Evolutionary conservation across 306 rosid genomes (phyloP), one percentile per base, ranked within the genome.

Genomic region (Cicer chorassanicum): DNA sequence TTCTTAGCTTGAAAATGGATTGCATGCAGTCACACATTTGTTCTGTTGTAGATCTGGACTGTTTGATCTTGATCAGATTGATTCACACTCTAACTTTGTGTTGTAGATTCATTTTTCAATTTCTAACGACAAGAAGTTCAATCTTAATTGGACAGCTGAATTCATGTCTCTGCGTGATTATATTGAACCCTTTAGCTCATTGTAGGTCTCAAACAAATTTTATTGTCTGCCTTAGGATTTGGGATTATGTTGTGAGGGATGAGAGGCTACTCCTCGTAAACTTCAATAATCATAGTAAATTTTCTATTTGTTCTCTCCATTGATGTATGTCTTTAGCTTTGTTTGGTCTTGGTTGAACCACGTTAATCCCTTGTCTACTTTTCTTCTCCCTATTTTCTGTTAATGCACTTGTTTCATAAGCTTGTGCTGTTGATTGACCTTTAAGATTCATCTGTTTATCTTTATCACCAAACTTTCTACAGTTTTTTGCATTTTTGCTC

Each of bases 141-240:
- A 4, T 29, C 36, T 29, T 29, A 29, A 29, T 29, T 29, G 36
- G 5, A 29, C 36, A 29, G 36, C 36, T 29, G 36, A 29, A 3
- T 29, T 29, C 36, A 29, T 29, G 36, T 29, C 36, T 29, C 36
- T 29, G 36, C 0, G 36, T 29, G 36, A 29, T 29, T 29, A 29
- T 29, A 29, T 29, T 29, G 36, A 29, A 29, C 36, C 5, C 56
- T 21, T 9, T 72, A n/a, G 43, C 29, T 55, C 44, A 40, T 6
- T 49, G 18, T 49, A 49, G 54, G 54, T 45, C 51, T 45, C 13
- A 14, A 76, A 24, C 44, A 9, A n/a, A 34, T 66, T 76, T 63
- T 40, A 42, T 60, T 73, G 36, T 16, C 19, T 5, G 16, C 18
- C 16, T 50, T 12, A 42, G 53, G 54, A 75, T 75, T 53, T 41